Base-by-base conservation (phyloP, 2,329 filamentous ascomycete species). In the Scedosporium minutisporum region DNA sequence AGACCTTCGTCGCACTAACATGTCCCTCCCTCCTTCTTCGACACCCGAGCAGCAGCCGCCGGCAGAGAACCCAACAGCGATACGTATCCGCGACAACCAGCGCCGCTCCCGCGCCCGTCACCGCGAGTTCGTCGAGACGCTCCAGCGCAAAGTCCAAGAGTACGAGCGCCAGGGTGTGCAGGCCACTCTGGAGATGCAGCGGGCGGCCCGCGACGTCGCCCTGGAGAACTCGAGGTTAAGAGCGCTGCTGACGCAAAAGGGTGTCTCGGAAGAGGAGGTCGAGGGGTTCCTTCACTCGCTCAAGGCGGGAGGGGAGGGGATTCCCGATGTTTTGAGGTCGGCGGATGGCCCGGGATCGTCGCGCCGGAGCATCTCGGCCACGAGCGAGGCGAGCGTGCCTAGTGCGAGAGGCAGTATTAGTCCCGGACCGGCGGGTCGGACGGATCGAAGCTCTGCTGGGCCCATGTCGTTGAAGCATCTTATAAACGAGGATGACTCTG, bases 121-220 rank as follows among this genome's bases (percentile, higher is more conserved):
- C 38, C 78, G 78, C 64, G 80, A 81, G 65, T 78, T 80, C 63
- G 71, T 83, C 63, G 75, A 78, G 60, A 74, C 74, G 14, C 72
- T 85, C 64, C 78, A 82, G 67, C 71, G 68, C 23, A 75, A 75
- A 53, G 65, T 84, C 41, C 73, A 74, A 21, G 77, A 78, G 29
- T 79, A 78, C 68, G 79, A 83, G 71, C 71, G 70, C n/a, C 73
- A 71, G 4, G 81, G 78, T 23, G 74, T 79, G 16, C 74, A 77
- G 62, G 82, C 82, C 4, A 80, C 79, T 2, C 67, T 78, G 10
- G 78, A 81, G 68, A 81, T 85, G 77, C 82, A 85, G 69, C 74
- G 73, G 29, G 79, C 79, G 1, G 82, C 82, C 4, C 76, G 79
- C 23, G 73, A 71, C 62, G 80, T 84, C 18, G 77, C 76, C 16